phyloP scores from a whole-genome alignment of 2,329 filamentous ascomycete genomes.

The Aureobasidium musti region DNA sequence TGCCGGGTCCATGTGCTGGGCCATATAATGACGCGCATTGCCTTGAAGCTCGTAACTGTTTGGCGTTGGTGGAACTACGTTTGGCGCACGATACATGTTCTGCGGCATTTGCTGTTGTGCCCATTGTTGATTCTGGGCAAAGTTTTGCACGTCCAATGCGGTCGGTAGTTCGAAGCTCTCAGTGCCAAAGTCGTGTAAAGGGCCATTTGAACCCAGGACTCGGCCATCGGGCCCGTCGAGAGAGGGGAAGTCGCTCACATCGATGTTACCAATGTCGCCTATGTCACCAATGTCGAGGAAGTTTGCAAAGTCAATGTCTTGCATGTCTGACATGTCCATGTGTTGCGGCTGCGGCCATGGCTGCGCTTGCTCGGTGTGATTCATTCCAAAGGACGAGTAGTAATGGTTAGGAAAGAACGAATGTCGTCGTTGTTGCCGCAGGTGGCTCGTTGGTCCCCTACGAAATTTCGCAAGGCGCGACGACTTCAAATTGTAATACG shows the following conservation, averaged over 20 bases:
- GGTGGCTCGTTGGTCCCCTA: slow-evolving; percentile 30
- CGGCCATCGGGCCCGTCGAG: slow-evolving; percentile 30
- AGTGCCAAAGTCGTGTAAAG: slow-evolving; percentile 40
- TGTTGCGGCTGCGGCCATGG: slow-evolving; percentile 47
- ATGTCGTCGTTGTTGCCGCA: slow-evolving; percentile 30
- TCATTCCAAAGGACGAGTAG: slow-evolving; percentile 34
- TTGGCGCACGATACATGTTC: slow-evolving; percentile 42
- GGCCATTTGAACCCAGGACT: slow-evolving; percentile 29
- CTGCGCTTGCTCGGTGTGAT: slow-evolving; percentile 34
- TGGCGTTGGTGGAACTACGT: slow-evolving; percentile 71
- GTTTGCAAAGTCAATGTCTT: slow-evolving; percentile 50
- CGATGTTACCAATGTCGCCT: slow-evolving; percentile 45
- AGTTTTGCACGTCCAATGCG: slow-evolving; percentile 24
- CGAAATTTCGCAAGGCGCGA: slow-evolving; percentile 9
- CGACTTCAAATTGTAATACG: slow-evolving; percentile 10
- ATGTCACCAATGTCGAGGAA: slow-evolving; percentile 47
- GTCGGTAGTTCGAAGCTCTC: slow-evolving; percentile 35
- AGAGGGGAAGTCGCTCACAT: slow-evolving; percentile 37
- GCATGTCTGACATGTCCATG: slow-evolving; percentile 45
- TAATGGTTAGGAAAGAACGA: slow-evolving; percentile 5
- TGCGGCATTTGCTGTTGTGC: slow-evolving; percentile 43
- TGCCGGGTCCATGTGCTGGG: slow-evolving; percentile 54
- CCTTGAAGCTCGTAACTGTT: slow-evolving; percentile 76
- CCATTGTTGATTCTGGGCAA: slow-evolving; percentile 31
- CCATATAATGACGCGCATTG: slow-evolving; percentile 57